These are phyloP conservation scores for Hortiboletus rubellus DNA, from an alignment of 1,284 basidiomycete genomes.

Conservation along the genomic window DNA sequence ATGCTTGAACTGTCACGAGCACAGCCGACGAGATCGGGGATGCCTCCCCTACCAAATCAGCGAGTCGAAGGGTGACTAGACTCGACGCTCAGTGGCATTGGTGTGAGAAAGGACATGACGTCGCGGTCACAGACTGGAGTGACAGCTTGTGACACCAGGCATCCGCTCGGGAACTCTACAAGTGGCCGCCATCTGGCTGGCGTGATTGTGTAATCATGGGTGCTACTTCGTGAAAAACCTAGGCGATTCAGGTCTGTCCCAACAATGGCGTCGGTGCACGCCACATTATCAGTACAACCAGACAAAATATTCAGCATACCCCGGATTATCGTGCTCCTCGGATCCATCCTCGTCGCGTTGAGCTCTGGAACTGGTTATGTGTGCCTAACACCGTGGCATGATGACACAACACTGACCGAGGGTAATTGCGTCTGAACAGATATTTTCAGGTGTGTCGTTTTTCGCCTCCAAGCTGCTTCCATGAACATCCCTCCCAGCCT, in stretches of 20 bases:
- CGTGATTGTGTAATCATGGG: no score
- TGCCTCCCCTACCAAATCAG: slow-evolving; percentile 49
- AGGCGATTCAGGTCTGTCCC: neutral
- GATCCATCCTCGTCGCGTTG: slow-evolving; percentile 56
- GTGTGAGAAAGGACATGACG: no score
- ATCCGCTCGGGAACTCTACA: no score
- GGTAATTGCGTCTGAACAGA: slow-evolving; percentile 8
- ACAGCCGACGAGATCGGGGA: slow-evolving; percentile 46
- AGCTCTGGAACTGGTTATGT: slow-evolving; percentile 76
- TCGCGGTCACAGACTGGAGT: no score
- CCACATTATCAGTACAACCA: neutral
- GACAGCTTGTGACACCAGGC: no score
- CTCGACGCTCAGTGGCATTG: slow-evolving; percentile 64
- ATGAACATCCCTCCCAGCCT: slow-evolving; percentile 48
- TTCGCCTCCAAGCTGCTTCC: neutral
- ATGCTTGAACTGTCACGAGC: slow-evolving; percentile 35
- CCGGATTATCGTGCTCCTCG: slow-evolving; percentile 43
- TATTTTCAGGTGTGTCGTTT: slow-evolving; percentile 31
- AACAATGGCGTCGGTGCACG: slow-evolving; percentile 15
- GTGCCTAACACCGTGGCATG: slow-evolving; percentile 15
- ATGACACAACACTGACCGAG: slow-evolving; percentile 4
- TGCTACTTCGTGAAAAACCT: no score
- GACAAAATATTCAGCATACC: slow-evolving; percentile 12
- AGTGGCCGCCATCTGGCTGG: no score
- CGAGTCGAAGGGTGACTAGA: slow-evolving; percentile 68